Evolutionary conservation across 257 asterid species (phyloP), one percentile per base, ranked within the genome.

Genomic region (Fraxinus anomala): DNA sequence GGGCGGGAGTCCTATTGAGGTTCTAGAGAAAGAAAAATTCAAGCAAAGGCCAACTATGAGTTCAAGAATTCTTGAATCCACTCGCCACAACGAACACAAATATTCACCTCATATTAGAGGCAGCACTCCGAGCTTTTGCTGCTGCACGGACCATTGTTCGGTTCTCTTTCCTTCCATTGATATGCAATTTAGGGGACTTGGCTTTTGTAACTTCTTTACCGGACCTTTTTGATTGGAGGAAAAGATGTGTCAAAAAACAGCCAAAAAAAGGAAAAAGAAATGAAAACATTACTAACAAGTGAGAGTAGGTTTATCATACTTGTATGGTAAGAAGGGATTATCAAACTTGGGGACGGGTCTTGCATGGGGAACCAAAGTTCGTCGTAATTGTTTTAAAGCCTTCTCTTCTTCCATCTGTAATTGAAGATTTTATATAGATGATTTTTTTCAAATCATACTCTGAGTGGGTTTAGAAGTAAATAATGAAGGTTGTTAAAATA

Each of bases 361-460:
- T 56, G 96, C 96, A 80, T 87, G 99, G 14, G 92, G 94, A 56
- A 93, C 91, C 82, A 93, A 80, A n/a, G 94, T 91, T 82, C 94
- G 88, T 72, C 97, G 74, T 71, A 91, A 40, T 81, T 93, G 97
- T 82, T 95, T 95, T 83, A 95, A 81, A 31, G 97, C 97, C 89
- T 91, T 93, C 87, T 95, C 98, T 76, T 93, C 99, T 85, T 93
- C 98, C 96, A 93, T 88, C 99, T 94, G 71, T 73, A 34, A 12
- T 44, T 16, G 24, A 4, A 65, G 37, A 47, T 47, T 3, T 54
- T 19, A 3, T 40, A 12, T 6, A 63, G 3, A 63, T 8, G 19
- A 63, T 16, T 1, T 5, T 61, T 61, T 61, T 61, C 6, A 61
- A 61, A n/a, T 61, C 68, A n/a, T 11, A 11, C 17, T 63, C 26